phyloP scores from a whole-genome alignment of 2,329 filamentous ascomycete genomes.

The Aureobasidium sp. region DNA sequence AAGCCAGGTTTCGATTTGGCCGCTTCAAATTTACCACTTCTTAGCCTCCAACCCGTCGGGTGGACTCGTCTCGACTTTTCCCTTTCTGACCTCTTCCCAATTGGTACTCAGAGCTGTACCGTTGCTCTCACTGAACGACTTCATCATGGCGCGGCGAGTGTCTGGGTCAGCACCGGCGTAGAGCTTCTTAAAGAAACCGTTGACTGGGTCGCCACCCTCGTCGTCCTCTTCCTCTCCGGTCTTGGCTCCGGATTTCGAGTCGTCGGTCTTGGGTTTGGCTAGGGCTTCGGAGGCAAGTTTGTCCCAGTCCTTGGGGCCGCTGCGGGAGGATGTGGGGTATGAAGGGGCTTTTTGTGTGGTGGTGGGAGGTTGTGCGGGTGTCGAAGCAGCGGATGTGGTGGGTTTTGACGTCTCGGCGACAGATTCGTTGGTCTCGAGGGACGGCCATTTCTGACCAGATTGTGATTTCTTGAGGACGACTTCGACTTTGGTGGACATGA shows the following conservation, averaged over 20 bases:
- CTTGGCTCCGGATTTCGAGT: constrained; percentile 20
- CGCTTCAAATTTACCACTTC: constrained; percentile 45
- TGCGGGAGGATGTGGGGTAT: constrained; percentile 81
- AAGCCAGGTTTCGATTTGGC: too few relatives aligned
- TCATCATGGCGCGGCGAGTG: constrained; percentile 89
- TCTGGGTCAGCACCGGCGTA: constrained; percentile 71
- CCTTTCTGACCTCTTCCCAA: constrained; percentile 71
- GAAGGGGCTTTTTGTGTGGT: constrained; percentile 37
- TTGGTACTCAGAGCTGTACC: constrained; percentile 88
- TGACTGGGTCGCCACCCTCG: constrained; percentile 53
- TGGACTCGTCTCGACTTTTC: constrained; percentile 61
- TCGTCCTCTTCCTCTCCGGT: constrained; percentile 46
- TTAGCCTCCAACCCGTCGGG: constrained; percentile 71
- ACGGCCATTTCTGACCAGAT: constrained; percentile 59
- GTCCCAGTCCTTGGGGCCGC: constrained; percentile 88
- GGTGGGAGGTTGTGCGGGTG: constrained; percentile 12
- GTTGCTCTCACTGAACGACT: constrained; percentile 90
- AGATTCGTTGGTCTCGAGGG: constrained; percentile 41
- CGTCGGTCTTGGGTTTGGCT: constrained; percentile 7
- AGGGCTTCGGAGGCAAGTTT: constrained; percentile 51
- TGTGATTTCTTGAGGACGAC: constrained; percentile 60
- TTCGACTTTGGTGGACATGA: constrained; percentile 74
- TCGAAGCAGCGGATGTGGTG: background rate
- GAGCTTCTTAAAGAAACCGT: constrained; percentile 82
- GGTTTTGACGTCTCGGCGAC: background rate